Percentiles rank a stretch among this genome's conserved stretches.
Evolutionary conservation across 805 yeast genomes (phyloP).

Genomic region (Jamesozyma lodderae): DNA sequence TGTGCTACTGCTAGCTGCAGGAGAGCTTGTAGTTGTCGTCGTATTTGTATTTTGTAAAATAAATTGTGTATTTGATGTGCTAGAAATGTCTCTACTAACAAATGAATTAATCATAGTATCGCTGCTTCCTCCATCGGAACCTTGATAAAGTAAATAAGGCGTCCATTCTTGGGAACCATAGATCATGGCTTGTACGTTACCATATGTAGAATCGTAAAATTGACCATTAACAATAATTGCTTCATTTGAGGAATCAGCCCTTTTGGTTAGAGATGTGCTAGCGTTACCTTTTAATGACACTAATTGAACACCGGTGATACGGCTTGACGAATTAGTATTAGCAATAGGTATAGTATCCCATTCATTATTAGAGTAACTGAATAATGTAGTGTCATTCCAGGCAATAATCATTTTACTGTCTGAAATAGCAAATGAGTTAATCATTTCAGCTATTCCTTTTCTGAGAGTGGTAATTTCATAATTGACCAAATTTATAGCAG

Average conservation of each 20-base stretch:
- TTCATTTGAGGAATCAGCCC: not conserved
- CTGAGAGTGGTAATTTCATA: conserved; percentile 9
- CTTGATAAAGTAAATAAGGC: conserved; percentile 15
- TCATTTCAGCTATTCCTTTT: conserved; percentile 4
- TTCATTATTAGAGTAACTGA: conserved; percentile 4
- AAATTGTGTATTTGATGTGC: conserved; percentile 24
- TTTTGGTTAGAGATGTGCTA: not conserved
- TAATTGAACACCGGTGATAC: conserved; percentile 2
- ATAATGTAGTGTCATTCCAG: conserved; percentile 16
- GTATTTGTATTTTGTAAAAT: conserved; percentile 9
- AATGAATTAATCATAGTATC: conserved; percentile 20
- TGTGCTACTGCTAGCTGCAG: conserved; percentile 11
- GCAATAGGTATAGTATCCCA: conserved; percentile 8
- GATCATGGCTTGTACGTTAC: conserved; percentile 17
- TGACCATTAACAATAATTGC: conserved; percentile 33
- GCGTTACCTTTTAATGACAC: not conserved
- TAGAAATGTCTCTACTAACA: conserved; percentile 33
- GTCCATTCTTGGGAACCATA: conserved; percentile 20
- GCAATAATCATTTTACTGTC: conserved; percentile 10
- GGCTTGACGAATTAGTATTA: conserved; percentile 4
- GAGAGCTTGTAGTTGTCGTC: conserved; percentile 10
- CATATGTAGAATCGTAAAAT: conserved; percentile 30
- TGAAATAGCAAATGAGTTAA: conserved; percentile 13
- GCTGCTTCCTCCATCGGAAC: not conserved
- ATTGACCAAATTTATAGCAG: conserved; percentile 12